Evolutionary conservation across 352 stramenopile genomes (phyloP).

Genomic region (Pelagophyceae sp.): DNA sequence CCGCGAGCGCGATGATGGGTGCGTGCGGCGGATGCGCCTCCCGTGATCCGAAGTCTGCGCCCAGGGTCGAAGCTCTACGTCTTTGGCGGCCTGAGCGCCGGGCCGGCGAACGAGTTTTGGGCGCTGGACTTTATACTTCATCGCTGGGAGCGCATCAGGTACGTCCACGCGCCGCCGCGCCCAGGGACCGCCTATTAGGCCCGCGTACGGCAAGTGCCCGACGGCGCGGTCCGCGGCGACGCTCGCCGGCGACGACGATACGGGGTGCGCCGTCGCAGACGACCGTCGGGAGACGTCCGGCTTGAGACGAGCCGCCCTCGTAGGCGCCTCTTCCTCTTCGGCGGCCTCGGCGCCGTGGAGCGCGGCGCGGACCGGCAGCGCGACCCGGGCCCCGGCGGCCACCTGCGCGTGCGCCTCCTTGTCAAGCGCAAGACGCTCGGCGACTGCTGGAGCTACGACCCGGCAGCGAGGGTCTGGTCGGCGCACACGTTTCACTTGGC

Average conservation of each 20-base stretch:
- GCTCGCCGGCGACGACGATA: neutral
- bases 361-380: neutral
- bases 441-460: conserved; percentile 1
- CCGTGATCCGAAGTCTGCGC: neutral
- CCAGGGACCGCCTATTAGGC: neutral
- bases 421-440: neutral
- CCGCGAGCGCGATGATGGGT: neutral
- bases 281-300: too few relatives aligned
- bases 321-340: too few relatives aligned
- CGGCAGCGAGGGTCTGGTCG: neutral
- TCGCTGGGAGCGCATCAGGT: neutral
- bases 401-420: neutral
- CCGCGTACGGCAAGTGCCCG: neutral
- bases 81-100: neutral
- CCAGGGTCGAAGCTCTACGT: conserved; percentile 3
- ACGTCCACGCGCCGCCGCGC: neutral
- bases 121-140: neutral
- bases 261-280: neutral
- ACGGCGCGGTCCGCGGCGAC: neutral
- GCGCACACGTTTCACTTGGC: neutral
- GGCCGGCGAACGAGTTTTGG: neutral
- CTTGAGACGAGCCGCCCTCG: too few relatives aligned
- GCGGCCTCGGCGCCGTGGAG: neutral
- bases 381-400: neutral
- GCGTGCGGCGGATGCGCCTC: neutral